Evolutionary conservation across 108 stramenopile genomes (phyloP).

Genomic region (Pinguiococcus pyrenoidosus): DNA sequence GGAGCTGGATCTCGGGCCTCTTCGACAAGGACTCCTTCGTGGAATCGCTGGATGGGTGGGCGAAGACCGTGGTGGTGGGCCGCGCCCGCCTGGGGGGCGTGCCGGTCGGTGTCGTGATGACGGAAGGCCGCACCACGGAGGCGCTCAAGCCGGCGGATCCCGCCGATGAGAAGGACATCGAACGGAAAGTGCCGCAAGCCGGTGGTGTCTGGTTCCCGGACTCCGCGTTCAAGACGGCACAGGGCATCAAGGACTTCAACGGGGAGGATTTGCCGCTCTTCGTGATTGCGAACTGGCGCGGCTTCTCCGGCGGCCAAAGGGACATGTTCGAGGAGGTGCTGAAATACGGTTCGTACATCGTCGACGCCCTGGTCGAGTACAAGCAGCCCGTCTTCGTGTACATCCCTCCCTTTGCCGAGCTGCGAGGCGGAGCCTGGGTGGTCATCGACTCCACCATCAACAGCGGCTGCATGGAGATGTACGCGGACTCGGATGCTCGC

Average conservation of each 20-base stretch:
- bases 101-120: constrained; percentile 90
- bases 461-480: constrained; percentile 93
- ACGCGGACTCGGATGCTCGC: constrained; percentile 67
- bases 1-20: constrained; percentile 73
- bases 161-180: constrained; percentile 81
- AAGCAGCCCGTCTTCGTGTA: constrained; percentile 97
- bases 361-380: constrained; percentile 91
- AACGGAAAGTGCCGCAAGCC: constrained; percentile 59
- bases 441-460: constrained; percentile 98
- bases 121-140: constrained; percentile 87
- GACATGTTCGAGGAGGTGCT: constrained; percentile 99
- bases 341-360: constrained; percentile 95
- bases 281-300: constrained; percentile 98
- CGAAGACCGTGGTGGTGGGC: constrained; percentile 90
- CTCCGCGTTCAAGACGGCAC: constrained; percentile 97
- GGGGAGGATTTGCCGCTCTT: constrained; percentile 92
- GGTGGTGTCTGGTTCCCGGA: constrained; percentile 99
- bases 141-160: constrained; percentile 91
- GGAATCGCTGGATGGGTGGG: constrained; percentile 93
- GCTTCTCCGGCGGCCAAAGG: constrained; percentile 95
- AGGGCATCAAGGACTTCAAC: constrained; percentile 94
- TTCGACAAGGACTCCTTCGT: constrained; percentile 87
- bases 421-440: constrained; percentile 98
- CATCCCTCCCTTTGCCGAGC: constrained; percentile 94
- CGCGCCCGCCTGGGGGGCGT: constrained; percentile 93